A percentile compares a stretch with the other conserved stretches of the same genome.
These are phyloP conservation scores for Erysimum pusillum DNA, from an alignment of 441 rosid genomes.

Conservation along the genomic window DNA sequence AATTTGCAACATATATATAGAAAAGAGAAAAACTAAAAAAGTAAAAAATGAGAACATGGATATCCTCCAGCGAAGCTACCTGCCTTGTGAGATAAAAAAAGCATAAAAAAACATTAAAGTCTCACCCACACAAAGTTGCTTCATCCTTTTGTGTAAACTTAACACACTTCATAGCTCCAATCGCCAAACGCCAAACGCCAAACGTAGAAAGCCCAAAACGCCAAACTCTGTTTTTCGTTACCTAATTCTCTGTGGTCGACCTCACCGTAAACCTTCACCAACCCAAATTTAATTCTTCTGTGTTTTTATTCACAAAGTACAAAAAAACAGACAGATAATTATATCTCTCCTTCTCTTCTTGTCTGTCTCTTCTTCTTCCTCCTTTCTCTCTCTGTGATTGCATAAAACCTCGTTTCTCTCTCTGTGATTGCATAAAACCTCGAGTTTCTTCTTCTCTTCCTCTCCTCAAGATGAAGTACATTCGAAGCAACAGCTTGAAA, in stretches of 20 bases:
- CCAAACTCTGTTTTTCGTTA: constrained; percentile 25
- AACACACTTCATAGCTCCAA: constrained; percentile 37
- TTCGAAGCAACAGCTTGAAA: constrained; percentile 75
- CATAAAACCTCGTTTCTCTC: too few relatives aligned
- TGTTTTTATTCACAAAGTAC: constrained; percentile 46
- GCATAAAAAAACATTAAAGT: constrained; percentile 40
- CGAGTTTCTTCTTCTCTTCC: constrained; percentile 28
- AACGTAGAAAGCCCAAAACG: constrained; percentile 4
- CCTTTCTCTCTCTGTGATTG: constrained; percentile 22
- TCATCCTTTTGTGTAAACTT: constrained; percentile 17
- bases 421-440: constrained; percentile 38
- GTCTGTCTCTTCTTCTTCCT: constrained; percentile 34
- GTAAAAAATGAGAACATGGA: constrained; percentile 39
- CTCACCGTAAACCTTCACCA: constrained; percentile 48
- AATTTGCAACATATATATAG: too few relatives aligned
- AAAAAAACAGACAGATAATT: constrained; percentile 48
- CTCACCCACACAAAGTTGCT: constrained; percentile 46
- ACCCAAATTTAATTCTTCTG: constrained; percentile 43
- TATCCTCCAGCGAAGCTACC: constrained; percentile 45
- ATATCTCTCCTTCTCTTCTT: constrained; percentile 7
- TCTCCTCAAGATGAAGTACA: constrained; percentile 65
- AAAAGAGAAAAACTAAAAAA: neutral
- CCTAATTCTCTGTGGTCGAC: constrained; percentile 38
- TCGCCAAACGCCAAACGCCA: constrained; percentile 35
- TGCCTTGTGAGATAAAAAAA: constrained; percentile 43